Base-by-base conservation (phyloP, 192 early-diverging fungal species). In the Globomyces pollinis-pini region DNA sequence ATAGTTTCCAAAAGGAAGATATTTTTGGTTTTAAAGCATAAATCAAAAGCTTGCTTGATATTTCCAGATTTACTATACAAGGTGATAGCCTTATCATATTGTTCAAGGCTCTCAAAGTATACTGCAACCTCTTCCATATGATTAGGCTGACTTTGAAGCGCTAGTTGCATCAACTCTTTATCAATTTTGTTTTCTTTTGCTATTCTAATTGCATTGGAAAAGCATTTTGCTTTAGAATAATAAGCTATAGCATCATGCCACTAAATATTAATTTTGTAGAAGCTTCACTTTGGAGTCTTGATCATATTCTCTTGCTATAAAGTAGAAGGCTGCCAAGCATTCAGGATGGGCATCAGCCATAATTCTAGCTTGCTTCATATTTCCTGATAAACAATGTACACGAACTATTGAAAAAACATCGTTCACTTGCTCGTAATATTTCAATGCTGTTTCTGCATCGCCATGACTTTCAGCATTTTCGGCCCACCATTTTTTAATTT, bases 401-500 rank as follows among this genome's bases (percentile, higher is more conserved):
- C 78, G 52, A 16, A 80, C 77, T 42, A 70, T 57, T 11, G 76
- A 70, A 12, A 72, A 59, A 3, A 58, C 50, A 58, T 83, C 81
- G 12, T 59, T 62, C n/a, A 69, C 53, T 36, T 43, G 38, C 21
- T 74, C 67, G 57, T 83, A 83, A 49, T 65, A 68, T 45, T 69
- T 70, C 18, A 77, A 24, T 3, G 80, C 77, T 18, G 57, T 63
- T 2, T 41, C 54, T 23, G 59, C 30, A 56, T 81, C 68, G 11
- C 63, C 66, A 5, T 67, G 50, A 9, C 58, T 60, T 55, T 83
- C 80, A 29, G 58, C 57, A 59, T 78, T 77, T 63, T 83, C 78
- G 9, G 70, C 80, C 73, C 73, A 78, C 80, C 80, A 83, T 43
- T 69, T 73, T 29, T 67, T 69, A 5, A 78, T 57, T 7, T 44